Evolutionary conservation across 2,329 filamentous ascomycete genomes (phyloP).

Genomic region (Macrophomina tecta): DNA sequence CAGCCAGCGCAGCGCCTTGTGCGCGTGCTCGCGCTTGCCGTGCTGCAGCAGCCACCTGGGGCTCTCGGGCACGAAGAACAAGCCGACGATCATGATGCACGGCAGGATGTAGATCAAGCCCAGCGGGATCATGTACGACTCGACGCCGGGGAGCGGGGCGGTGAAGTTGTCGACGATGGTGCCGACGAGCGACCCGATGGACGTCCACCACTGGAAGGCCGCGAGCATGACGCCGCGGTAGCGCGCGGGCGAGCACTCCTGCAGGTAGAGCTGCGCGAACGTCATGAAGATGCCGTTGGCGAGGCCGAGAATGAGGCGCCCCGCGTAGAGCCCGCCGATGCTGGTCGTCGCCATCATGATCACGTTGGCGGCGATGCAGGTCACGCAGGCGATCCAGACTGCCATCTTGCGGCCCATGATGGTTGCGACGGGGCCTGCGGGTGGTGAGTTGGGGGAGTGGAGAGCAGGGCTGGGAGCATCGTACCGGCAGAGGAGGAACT

Average conservation of each 20-base stretch:
- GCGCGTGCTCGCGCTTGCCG: constrained; percentile 33
- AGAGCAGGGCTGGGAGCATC: constrained; percentile 32
- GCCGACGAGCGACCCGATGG: constrained; percentile 52
- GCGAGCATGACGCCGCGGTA: constrained; percentile 59
- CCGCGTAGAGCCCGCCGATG: constrained; percentile 61
- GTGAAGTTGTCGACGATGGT: constrained; percentile 60
- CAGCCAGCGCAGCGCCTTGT: constrained; percentile 38
- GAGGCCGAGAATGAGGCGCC: constrained; percentile 62
- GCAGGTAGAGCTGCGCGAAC: constrained; percentile 59
- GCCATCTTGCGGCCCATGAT: constrained; percentile 50
- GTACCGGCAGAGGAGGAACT: constrained; percentile 49
- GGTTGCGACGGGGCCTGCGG: constrained; percentile 32
- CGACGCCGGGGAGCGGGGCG: constrained; percentile 33
- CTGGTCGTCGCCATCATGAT: constrained; percentile 63
- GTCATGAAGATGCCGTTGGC: constrained; percentile 61
- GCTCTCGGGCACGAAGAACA: constrained; percentile 43
- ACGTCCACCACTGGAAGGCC: constrained; percentile 57
- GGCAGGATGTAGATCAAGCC: constrained; percentile 62
- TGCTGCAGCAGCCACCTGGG: constrained; percentile 53
- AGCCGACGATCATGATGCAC: constrained; percentile 50
- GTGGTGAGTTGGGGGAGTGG: too few relatives aligned
- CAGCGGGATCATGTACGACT: constrained; percentile 55
- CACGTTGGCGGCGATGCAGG: constrained; percentile 53
- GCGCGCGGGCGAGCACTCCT: constrained; percentile 57
- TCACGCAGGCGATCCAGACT: constrained; percentile 55